A percentile compares a stretch with the other conserved stretches of the same genome.
Evolutionary conservation across 202 grass and related monocot species (phyloP).

Genomic region (Eragrostis tef): DNA sequence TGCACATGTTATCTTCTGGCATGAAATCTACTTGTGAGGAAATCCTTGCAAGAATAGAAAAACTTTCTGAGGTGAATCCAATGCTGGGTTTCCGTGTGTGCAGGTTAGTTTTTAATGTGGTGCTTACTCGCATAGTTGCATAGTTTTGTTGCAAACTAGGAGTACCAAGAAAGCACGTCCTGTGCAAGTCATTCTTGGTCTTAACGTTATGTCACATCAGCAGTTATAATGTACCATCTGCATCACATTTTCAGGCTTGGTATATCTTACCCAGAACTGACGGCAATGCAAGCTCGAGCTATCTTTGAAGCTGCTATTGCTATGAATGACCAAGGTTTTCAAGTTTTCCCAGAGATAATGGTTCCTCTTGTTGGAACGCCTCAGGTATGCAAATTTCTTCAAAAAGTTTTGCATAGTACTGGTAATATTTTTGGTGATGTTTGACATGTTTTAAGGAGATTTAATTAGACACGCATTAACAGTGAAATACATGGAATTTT

Average conservation of each 20-base stretch:
- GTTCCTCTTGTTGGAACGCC: slow-evolving; percentile 92
- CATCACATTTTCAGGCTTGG: slow-evolving; percentile 68
- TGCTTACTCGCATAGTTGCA: not conserved
- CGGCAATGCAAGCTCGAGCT: slow-evolving; percentile 30
- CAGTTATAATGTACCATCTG: no score
- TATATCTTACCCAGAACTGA: slow-evolving; percentile 89
- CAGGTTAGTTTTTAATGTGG: slow-evolving; percentile 56
- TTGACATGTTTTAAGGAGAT: not conserved
- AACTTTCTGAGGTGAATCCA: slow-evolving; percentile 93
- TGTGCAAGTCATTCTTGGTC: not conserved
- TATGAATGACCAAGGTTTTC: slow-evolving; percentile 74
- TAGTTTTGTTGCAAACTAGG: not conserved
- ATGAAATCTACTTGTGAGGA: slow-evolving; percentile 67
- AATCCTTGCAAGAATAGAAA: slow-evolving; percentile 78
- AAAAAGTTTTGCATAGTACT: not conserved
- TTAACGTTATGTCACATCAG: no score
- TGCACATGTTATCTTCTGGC: slow-evolving; percentile 63
- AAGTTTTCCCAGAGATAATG: slow-evolving; percentile 95
- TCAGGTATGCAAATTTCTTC: slow-evolving; percentile 53
- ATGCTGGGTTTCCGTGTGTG: slow-evolving; percentile 99
- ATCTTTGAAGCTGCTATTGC: slow-evolving; percentile 53
- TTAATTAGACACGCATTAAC: not conserved
- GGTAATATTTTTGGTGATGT: not conserved
- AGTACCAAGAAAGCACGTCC: not conserved
- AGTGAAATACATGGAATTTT: not conserved